Percentiles rank a stretch among this genome's conserved stretches.
phyloP scores from a whole-genome alignment of 371 early-diverging fungal genomes.

The Mycotypha africana region DNA sequence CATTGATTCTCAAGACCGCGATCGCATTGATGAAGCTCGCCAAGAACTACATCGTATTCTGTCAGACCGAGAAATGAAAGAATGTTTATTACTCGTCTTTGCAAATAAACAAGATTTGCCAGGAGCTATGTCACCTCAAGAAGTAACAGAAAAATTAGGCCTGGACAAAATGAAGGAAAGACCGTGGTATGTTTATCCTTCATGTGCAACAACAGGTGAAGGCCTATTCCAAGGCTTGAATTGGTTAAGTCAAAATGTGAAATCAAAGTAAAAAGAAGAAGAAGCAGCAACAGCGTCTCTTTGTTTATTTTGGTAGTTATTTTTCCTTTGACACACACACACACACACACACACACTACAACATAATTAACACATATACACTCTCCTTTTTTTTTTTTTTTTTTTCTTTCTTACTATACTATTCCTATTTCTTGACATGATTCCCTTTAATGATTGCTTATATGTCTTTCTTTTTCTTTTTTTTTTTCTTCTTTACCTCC shows the following conservation, averaged over 20 bases:
- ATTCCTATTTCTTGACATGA: too few relatives aligned
- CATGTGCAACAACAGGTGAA: conserved; percentile 84
- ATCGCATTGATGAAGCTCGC: conserved; percentile 80
- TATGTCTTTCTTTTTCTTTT: too few relatives aligned
- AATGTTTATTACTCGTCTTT: conserved; percentile 75
- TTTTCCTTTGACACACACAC: too few relatives aligned
- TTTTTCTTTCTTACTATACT: not conserved
- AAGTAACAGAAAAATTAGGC: conserved; percentile 76
- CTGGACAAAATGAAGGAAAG: conserved; percentile 73
- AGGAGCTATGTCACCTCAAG: conserved; percentile 72
- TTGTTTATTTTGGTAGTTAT: not conserved
- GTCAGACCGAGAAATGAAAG: conserved; percentile 80
- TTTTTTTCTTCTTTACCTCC: too few relatives aligned
- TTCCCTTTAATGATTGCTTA: too few relatives aligned
- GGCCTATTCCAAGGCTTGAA: conserved; percentile 85
- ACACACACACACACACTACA: too few relatives aligned
- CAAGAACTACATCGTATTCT: conserved; percentile 80
- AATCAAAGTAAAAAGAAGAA: conserved; percentile 45
- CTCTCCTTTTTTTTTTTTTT: not conserved
- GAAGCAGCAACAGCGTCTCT: not conserved
- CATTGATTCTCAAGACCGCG: conserved; percentile 80
- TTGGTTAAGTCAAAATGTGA: conserved; percentile 87
- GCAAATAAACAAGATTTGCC: conserved; percentile 89
- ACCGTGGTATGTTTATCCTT: conserved; percentile 82
- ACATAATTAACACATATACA: not conserved